Percentiles rank a stretch among this genome's conserved stretches.
Conservation (phyloP, 768 basidiomycete species). For the Panus rudis region DNA sequence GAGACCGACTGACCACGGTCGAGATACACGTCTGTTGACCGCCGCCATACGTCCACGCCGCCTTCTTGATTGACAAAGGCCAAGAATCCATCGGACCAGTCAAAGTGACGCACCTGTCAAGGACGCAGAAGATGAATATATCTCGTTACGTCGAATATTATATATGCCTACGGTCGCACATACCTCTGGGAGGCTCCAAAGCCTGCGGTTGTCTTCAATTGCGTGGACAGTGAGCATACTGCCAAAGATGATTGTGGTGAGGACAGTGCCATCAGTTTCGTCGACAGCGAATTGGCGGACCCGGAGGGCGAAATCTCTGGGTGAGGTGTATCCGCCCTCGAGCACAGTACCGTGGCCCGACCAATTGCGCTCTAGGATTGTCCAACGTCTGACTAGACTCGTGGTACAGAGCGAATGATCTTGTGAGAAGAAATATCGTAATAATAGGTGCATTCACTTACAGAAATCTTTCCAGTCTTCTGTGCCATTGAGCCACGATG, state of each 20-base stretch:
- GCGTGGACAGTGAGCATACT: slow-evolving; percentile 9
- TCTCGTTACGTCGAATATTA: too few species aligned
- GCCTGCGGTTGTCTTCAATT: slow-evolving; percentile 11
- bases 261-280: slow-evolving; percentile 11
- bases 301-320: slow-evolving; percentile 3
- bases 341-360: slow-evolving; percentile 13
- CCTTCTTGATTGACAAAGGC: slow-evolving; percentile 12
- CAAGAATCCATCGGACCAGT: slow-evolving; percentile 12
- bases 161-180: too few species aligned
- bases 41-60: slow-evolving; percentile 18
- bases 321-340: slow-evolving; percentile 12
- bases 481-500: neutral
- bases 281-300: slow-evolving; percentile 13
- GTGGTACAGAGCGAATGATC: neutral
- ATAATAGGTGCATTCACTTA: slow-evolving; percentile 1
- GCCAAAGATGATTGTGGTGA: slow-evolving; percentile 6
- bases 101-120: slow-evolving; percentile 3
- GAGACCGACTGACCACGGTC: slow-evolving; percentile 1
- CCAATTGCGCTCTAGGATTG: slow-evolving; percentile 16
- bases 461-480: slow-evolving; percentile 18
- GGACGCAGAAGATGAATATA: too few species aligned
- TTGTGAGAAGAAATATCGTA: neutral
- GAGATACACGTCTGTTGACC: slow-evolving; percentile 6
- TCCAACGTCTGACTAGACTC: slow-evolving; percentile 9
- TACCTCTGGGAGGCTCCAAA: slow-evolving; percentile 15